Evolutionary conservation across 805 yeast species (phyloP).

Genomic region (Metschnikowia kunwiensis): DNA sequence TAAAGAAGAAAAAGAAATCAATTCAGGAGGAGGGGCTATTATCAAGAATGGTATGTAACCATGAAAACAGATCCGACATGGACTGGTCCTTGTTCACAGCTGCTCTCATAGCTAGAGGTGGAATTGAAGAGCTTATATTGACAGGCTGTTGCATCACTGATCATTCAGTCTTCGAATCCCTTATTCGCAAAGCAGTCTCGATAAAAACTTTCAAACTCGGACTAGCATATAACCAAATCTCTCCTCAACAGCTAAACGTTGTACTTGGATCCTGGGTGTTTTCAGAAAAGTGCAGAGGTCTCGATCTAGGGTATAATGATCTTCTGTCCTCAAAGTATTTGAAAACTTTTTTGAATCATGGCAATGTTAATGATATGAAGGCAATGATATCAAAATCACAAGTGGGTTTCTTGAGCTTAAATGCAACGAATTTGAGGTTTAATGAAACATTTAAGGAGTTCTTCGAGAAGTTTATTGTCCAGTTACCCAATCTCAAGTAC

Average conservation of each 20-base stretch:
- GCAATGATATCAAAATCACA: constrained; percentile 21
- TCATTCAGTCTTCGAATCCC: constrained; percentile 49
- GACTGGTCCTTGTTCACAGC: constrained; percentile 80
- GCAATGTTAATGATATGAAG: constrained; percentile 19
- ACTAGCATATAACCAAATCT: constrained; percentile 69
- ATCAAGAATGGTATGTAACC: constrained; percentile 45
- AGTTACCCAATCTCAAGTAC: constrained; percentile 58
- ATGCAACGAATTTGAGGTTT: constrained; percentile 57
- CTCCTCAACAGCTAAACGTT: constrained; percentile 53
- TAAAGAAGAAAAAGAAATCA: constrained; percentile 35
- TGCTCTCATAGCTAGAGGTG: constrained; percentile 64
- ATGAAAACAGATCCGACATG: constrained; percentile 63
- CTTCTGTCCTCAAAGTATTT: constrained; percentile 38
- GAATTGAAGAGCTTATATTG: constrained; percentile 73
- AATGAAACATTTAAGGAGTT: constrained; percentile 47
- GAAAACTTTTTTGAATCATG: constrained; percentile 37
- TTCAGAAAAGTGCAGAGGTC: constrained; percentile 52
- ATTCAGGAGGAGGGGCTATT: constrained; percentile 27
- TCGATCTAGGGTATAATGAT: constrained; percentile 85
- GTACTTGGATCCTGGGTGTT: constrained; percentile 56
- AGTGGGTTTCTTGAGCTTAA: constrained; percentile 54
- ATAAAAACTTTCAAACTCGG: constrained; percentile 63
- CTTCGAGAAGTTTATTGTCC: constrained; percentile 49
- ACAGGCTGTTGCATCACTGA: constrained; percentile 72
- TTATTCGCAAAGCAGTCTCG: constrained; percentile 55